Conservation (phyloP, 1,284 basidiomycete genomes). For the Leccinum proliferum region DNA sequence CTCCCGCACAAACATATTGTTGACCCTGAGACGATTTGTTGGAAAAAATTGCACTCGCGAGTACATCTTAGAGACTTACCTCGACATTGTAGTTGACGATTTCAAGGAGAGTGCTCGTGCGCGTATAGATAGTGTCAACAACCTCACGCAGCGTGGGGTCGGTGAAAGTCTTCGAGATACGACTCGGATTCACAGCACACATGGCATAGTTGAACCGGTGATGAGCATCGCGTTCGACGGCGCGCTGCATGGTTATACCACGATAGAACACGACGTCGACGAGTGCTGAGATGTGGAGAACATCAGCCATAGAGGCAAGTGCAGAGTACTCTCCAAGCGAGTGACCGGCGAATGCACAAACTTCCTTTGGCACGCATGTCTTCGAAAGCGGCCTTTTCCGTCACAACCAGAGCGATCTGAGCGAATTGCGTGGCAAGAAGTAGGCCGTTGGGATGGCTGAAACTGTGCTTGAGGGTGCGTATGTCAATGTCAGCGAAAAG, state of each 20-base stretch:
- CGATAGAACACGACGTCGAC: slow-evolving; percentile 99
- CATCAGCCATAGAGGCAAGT: slow-evolving; percentile 88
- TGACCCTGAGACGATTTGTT: slow-evolving; percentile 53
- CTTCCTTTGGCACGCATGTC: slow-evolving; percentile 95
- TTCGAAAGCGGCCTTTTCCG: slow-evolving; percentile 96
- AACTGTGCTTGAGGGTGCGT: slow-evolving; percentile 93
- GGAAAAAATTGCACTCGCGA: slow-evolving; percentile 35
- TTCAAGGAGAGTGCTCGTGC: slow-evolving; percentile 81
- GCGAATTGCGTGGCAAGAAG: slow-evolving; percentile 98
- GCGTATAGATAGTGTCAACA: slow-evolving; percentile 81
- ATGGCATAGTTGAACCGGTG: slow-evolving; percentile 97
- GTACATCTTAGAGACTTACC: slow-evolving; percentile 38
- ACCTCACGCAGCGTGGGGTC: slow-evolving; percentile 93
- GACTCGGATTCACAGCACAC: slow-evolving; percentile 97
- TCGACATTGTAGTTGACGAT: slow-evolving; percentile 99
- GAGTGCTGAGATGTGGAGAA: slow-evolving; percentile 92
- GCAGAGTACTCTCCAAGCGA: slow-evolving; percentile 99
- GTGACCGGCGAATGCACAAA: slow-evolving; percentile 95
- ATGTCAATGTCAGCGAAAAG: slow-evolving; percentile 91
- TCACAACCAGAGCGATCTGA: slow-evolving; percentile 96
- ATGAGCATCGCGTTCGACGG: slow-evolving; percentile 89
- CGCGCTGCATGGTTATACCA: slow-evolving; percentile 99
- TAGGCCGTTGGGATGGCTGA: slow-evolving; percentile 92
- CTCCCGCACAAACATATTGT: slow-evolving; percentile 98
- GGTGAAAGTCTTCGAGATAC: slow-evolving; percentile 91